Conservation (phyloP, 2,329 filamentous ascomycete species). For the Coleophoma crateriformis region DNA sequence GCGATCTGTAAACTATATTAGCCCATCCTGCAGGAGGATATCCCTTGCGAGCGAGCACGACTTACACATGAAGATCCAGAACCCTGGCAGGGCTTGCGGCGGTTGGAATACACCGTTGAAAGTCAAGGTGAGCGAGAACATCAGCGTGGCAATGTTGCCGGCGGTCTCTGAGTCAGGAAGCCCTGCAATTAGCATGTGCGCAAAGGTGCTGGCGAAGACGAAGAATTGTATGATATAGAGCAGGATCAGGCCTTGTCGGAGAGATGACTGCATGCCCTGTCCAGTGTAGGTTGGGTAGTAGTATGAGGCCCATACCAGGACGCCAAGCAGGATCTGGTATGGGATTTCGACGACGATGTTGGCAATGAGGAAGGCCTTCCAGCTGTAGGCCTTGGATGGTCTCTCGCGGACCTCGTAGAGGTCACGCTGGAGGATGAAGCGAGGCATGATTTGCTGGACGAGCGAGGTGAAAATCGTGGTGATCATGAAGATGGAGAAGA, state of each 20-base stretch:
- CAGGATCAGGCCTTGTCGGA: constrained; percentile 57
- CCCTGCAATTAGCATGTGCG: constrained; percentile 71
- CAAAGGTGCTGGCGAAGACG: constrained; percentile 79
- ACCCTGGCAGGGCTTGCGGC: constrained; percentile 58
- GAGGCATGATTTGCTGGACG: constrained; percentile 63
- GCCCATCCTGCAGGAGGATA: background rate
- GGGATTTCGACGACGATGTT: constrained; percentile 76
- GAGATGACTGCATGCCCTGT: constrained; percentile 39
- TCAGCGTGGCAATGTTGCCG: constrained; percentile 70
- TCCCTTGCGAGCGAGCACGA: background rate
- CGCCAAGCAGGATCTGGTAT: constrained; percentile 72
- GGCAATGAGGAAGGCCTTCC: constrained; percentile 26
- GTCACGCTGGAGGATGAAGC: constrained; percentile 62
- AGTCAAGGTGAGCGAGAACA: constrained; percentile 68
- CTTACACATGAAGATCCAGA: constrained; percentile 74
- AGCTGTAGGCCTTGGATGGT: constrained; percentile 29
- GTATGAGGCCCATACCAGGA: constrained; percentile 73
- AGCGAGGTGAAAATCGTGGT: constrained; percentile 64
- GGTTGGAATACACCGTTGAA: constrained; percentile 73
- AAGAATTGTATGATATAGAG: constrained; percentile 71
- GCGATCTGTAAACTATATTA: constrained; percentile 54
- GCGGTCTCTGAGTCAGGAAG: constrained; percentile 72
- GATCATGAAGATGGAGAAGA: constrained; percentile 69
- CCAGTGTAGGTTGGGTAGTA: constrained; percentile 72
- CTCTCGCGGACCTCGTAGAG: constrained; percentile 52